These are phyloP conservation scores for Laguncularia racemosa DNA, from an alignment of 345 rosid species.

Conservation along the genomic window DNA sequence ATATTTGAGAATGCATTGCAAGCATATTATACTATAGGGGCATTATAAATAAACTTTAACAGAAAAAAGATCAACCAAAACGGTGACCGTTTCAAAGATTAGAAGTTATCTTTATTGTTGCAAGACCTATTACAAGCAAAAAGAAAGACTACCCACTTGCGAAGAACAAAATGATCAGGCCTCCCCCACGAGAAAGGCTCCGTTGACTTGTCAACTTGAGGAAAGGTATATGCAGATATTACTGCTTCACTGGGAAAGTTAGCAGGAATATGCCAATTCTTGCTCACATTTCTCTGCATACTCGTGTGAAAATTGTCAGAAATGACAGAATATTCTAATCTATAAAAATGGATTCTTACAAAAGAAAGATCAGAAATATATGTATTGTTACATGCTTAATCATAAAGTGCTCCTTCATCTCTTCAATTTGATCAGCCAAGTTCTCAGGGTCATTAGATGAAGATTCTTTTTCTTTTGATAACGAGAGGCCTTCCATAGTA, in stretches of 20 bases:
- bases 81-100: neutral
- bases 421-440: constrained; percentile 27
- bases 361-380: constrained; percentile 3
- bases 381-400: constrained; percentile 58
- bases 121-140: neutral
- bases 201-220: constrained; percentile 91
- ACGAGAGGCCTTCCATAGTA: constrained; percentile 17
- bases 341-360: neutral
- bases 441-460: constrained; percentile 21
- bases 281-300: constrained; percentile 89
- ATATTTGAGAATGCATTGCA: too few species aligned
- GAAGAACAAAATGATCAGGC: constrained; percentile 76
- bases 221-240: constrained; percentile 64
- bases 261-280: constrained; percentile 91
- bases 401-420: constrained; percentile 67
- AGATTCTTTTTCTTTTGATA: constrained; percentile 16
- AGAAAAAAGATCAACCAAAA: neutral
- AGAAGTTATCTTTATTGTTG: neutral
- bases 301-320: neutral
- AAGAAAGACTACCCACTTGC: constrained; percentile 37
- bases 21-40: too few species aligned
- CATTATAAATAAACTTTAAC: too few species aligned
- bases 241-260: constrained; percentile 90
- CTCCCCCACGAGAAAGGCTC: constrained; percentile 92
- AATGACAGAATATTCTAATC: too few species aligned